These are phyloP conservation scores for Penicillium freii DNA, from an alignment of 2,329 filamentous ascomycete species.

Conservation along the genomic window DNA sequence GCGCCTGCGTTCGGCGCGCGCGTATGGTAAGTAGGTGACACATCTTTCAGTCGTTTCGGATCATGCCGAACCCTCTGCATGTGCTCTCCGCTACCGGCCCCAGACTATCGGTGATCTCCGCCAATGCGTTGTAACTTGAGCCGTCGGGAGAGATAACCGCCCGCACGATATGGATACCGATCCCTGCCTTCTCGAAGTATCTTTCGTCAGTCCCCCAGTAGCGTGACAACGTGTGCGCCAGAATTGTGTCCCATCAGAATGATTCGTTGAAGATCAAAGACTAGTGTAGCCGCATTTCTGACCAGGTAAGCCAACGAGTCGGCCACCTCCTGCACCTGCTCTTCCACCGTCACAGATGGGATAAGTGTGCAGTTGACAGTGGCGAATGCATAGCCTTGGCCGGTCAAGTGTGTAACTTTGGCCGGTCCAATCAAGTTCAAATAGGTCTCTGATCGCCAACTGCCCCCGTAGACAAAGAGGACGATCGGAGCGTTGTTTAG, in stretches of 20 bases:
- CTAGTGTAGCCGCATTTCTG: background rate
- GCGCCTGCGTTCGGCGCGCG: constrained; percentile 1
- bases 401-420: background rate
- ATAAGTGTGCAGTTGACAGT: constrained; percentile 1
- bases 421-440: constrained; percentile 1
- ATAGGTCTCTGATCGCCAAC: background rate
- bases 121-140: constrained; percentile 7
- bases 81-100: background rate
- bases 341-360: constrained; percentile 1
- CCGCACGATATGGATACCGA: background rate
- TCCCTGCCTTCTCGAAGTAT: background rate
- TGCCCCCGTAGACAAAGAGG: constrained; percentile 6
- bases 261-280: background rate
- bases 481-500: background rate
- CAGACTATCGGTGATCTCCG: constrained; percentile 5
- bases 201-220: background rate
- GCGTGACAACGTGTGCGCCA: background rate
- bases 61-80: background rate
- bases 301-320: background rate
- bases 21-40: constrained; percentile 2
- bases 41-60: background rate
- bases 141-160: constrained; percentile 4
- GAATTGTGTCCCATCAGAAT: constrained; percentile 5
- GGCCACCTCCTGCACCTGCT: constrained; percentile 6
- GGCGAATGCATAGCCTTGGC: background rate